Conservation (phyloP, 805 yeast species). For the Jamesozyma spencerorum region DNA sequence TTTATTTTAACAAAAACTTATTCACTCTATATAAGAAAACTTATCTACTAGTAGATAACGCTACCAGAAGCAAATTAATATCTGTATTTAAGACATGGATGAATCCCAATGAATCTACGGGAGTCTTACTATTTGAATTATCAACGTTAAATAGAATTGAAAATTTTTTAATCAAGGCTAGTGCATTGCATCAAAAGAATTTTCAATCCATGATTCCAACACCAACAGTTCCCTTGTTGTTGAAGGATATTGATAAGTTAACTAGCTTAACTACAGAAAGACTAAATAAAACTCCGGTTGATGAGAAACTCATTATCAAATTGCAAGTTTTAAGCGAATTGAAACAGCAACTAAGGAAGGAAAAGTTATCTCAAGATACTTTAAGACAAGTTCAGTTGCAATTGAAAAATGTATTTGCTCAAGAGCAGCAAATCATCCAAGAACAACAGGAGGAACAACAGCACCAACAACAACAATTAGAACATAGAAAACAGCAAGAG, state of each 20-base stretch:
- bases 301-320: slow-evolving; percentile 27
- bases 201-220: slow-evolving; percentile 23
- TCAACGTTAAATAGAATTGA: slow-evolving; percentile 67
- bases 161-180: slow-evolving; percentile 55
- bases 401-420: slow-evolving; percentile 33
- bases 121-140: slow-evolving; percentile 56
- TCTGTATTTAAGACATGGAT: slow-evolving; percentile 87
- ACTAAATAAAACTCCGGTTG: slow-evolving; percentile 25
- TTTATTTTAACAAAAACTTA: slow-evolving; percentile 55
- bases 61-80: slow-evolving; percentile 62
- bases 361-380: slow-evolving; percentile 26
- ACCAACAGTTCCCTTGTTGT: slow-evolving; percentile 26
- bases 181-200: slow-evolving; percentile 36
- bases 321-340: slow-evolving; percentile 30
- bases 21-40: slow-evolving; percentile 65
- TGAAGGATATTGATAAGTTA: slow-evolving; percentile 31
- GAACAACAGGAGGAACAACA: slow-evolving; percentile 24
- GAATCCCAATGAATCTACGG: slow-evolving; percentile 37
- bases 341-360: slow-evolving; percentile 29
- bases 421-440: slow-evolving; percentile 28
- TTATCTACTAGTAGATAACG: slow-evolving; percentile 69
- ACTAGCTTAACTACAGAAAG: slow-evolving; percentile 30
- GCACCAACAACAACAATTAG: slow-evolving; percentile 19
- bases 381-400: slow-evolving; percentile 33
- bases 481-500: slow-evolving; percentile 10